Base-by-base conservation (phyloP, 345 rosid genomes). In the Toxicodendron radicans region DNA sequence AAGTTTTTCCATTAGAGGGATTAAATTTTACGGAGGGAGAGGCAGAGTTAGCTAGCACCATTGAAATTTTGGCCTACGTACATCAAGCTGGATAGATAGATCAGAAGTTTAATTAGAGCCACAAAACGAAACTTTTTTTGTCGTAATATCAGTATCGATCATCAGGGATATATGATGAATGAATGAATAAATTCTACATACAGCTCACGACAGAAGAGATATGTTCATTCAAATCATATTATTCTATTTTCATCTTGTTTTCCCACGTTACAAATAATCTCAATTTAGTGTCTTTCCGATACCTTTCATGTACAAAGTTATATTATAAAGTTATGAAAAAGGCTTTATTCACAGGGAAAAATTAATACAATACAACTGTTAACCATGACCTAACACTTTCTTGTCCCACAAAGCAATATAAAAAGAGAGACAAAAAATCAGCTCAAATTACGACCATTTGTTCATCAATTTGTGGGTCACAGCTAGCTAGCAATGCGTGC, bases 301-400 rank as follows among this genome's bases (percentile, higher is more conserved):
- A 27, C 56, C 56, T 58, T 71, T 43, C 16, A 58, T 43, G 41
- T 11, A 30, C 27, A 60, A 71, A 60, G 58, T 56, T 54, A 54
- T 54, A n/a, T 48, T 35, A 21, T 6, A 70, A 64, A 38, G 17
- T n/a, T 57, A 38, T 38, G 1, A 7, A n/a, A 30, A 32, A 52
- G 23, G 8, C 9, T 41, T 56, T 38, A 62, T 48, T 48, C 30
- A 33, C 27, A 58, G 51, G 59, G 68, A 43, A 72, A 27, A 38
- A 7, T 8, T 9, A 38, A 5, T 38, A 11, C 4, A 58, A 6
- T 62, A 51, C 75, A 76, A 73, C 66, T 53, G 70, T 64, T 70
- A 74, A 35, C 46, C 76, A 74, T 71, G 68, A 81, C 66, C 74
- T 24, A 74, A 58, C 38, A 48, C 10, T 41, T 45, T 35, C 14